Evolutionary conservation across 2,329 filamentous ascomycete genomes (phyloP).

Genomic region (Fusarium compactum): DNA sequence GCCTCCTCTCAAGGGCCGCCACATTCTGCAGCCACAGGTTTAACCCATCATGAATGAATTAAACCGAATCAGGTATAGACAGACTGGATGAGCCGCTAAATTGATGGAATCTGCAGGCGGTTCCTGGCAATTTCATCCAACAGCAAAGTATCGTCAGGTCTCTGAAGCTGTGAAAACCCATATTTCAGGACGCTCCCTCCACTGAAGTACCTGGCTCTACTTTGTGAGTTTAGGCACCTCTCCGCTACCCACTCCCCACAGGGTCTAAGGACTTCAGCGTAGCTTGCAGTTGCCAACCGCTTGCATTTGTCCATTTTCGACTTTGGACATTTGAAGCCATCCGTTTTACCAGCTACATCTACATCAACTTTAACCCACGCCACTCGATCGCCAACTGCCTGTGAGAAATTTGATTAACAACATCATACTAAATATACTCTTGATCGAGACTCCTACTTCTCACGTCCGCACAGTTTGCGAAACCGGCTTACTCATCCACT

Average conservation of each 20-base stretch:
- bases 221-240: neutral
- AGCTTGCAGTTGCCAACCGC: constrained; percentile 23
- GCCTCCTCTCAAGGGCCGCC: neutral
- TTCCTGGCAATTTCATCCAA: constrained; percentile 17
- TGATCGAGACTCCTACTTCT: neutral
- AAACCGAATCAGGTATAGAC: constrained; percentile 20
- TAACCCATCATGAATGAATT: neutral
- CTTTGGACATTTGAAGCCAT: constrained; percentile 25
- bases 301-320: constrained; percentile 39
- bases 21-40: constrained; percentile 30
- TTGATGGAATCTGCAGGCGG: constrained; percentile 17
- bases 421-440: neutral
- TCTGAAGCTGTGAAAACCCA: neutral
- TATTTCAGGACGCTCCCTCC: neutral
- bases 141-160: constrained; percentile 5
- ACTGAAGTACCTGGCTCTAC: constrained; percentile 10
- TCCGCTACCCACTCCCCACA: neutral
- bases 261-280: neutral
- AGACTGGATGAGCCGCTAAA: constrained; percentile 3
- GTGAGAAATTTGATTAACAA: neutral
- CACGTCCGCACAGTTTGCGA: neutral
- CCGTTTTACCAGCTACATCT: constrained; percentile 38
- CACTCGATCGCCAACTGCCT: constrained; percentile 1
- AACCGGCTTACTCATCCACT: constrained; percentile 19
- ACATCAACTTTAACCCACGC: constrained; percentile 8